phyloP scores from a whole-genome alignment of 495 filamentous ascomycete species.

The Penicillium argentinense region DNA sequence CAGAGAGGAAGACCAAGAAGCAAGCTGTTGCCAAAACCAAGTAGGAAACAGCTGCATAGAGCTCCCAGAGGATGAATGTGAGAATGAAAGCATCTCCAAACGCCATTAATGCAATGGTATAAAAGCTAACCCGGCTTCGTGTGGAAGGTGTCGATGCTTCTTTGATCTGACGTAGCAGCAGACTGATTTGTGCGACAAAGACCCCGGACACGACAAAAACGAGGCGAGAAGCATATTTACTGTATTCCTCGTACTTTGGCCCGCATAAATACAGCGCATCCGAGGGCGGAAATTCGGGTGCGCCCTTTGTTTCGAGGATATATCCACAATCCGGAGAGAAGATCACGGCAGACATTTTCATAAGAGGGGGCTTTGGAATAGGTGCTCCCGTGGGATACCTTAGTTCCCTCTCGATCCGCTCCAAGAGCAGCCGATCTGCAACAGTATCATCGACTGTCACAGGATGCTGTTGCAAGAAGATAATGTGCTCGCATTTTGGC shows the following conservation, averaged over 20 bases:
- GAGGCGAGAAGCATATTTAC: slow-evolving; percentile 63
- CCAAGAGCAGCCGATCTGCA: slow-evolving; percentile 45
- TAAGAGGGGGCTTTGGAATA: slow-evolving; percentile 60
- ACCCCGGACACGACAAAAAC: slow-evolving; percentile 65
- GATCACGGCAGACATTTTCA: slow-evolving; percentile 79
- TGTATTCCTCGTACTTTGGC: slow-evolving; percentile 73
- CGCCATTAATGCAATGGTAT: slow-evolving; percentile 80
- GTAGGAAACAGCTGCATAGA: slow-evolving; percentile 63
- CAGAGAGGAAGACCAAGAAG: slow-evolving; percentile 71
- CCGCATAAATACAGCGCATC: slow-evolving; percentile 71
- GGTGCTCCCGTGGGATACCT: slow-evolving; percentile 83
- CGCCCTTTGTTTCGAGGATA: slow-evolving; percentile 83
- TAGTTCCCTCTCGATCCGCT: slow-evolving; percentile 78
- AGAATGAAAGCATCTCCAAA: slow-evolving; percentile 77
- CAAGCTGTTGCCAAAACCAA: slow-evolving; percentile 65
- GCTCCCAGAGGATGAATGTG: slow-evolving; percentile 61
- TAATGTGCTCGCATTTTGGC: slow-evolving; percentile 84
- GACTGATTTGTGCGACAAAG: slow-evolving; percentile 66
- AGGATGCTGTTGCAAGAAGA: slow-evolving; percentile 83
- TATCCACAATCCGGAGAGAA: slow-evolving; percentile 95
- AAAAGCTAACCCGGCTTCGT: slow-evolving; percentile 85
- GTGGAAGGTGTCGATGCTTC: slow-evolving; percentile 95
- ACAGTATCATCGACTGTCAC: slow-evolving; percentile 36
- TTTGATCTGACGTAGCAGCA: slow-evolving; percentile 83
- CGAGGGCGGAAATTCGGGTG: slow-evolving; percentile 64